Evolutionary conservation across 2,329 filamentous ascomycete genomes (phyloP).

Genomic region (Cercospora sp.): DNA sequence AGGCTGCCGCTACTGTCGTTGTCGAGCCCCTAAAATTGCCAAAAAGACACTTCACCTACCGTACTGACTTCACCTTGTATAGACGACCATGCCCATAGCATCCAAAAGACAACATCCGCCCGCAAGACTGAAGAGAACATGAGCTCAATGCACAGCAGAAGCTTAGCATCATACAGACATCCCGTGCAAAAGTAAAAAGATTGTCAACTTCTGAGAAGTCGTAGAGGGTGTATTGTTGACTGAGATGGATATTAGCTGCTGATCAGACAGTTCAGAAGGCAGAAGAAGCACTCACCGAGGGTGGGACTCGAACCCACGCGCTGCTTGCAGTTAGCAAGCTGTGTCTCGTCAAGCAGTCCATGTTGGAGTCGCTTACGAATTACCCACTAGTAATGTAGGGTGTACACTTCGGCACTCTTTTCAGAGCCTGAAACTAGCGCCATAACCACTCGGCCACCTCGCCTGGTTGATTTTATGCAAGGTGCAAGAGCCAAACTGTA

Average conservation of each 20-base stretch:
- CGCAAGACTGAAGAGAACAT: too few species aligned
- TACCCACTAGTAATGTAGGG: constrained; percentile 29
- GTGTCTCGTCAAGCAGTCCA: too few species aligned
- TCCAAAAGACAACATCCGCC: too few species aligned
- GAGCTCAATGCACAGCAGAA: too few species aligned
- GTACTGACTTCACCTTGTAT: neutral
- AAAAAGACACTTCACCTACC: neutral
- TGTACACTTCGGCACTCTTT: constrained; percentile 24
- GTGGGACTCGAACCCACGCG: constrained; percentile 36
- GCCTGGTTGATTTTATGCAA: constrained; percentile 10
- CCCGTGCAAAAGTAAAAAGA: too few species aligned
- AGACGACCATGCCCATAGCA: neutral
- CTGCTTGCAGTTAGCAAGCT: constrained; percentile 11
- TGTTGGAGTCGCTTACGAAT: too few species aligned
- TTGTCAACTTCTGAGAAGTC: neutral
- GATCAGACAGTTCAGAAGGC: too few species aligned
- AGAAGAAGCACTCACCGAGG: too few species aligned
- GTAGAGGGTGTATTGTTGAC: too few species aligned
- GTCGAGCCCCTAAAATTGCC: neutral
- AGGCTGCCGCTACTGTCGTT: neutral
- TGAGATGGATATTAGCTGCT: too few species aligned
- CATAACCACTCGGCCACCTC: constrained; percentile 32
- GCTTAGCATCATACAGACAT: too few species aligned
- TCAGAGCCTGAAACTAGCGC: constrained; percentile 29
- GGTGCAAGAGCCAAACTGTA: neutral